Base-by-base conservation (phyloP, 352 stramenopile species). In the Phytophthora tentaculata region DNA sequence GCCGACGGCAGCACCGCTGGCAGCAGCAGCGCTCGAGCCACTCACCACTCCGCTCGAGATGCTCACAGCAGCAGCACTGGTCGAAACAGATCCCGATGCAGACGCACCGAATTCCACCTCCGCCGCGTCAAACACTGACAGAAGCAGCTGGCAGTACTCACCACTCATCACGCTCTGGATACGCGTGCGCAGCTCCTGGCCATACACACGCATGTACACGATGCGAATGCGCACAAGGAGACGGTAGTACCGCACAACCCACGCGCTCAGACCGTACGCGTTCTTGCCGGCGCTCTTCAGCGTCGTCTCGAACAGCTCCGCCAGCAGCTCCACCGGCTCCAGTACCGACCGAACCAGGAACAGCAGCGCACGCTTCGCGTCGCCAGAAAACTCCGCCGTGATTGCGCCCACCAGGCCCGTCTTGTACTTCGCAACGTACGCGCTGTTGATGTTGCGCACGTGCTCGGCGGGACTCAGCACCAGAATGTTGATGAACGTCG, bases 401-500 rank as follows among this genome's bases (percentile, higher is more conserved):
- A 39, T 39, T 1, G 32, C 32, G 6, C 10, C 10, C 6, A 17
- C 10, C 6, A 39, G 6, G 32, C 32, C 10, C 32, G 6, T 39
- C 7, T 39, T 39, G 32, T 39, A 39, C 10, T 39, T 39, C 32
- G 6, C 10, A 9, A 14, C 3, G 32, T 39, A 39, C 32, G 32
- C 32, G 14, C 6, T 14, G 32, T 39, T 14, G 14, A 39, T 39
- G 32, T 39, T 39, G 5, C 32, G 32, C 32, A 39, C 2, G 32
- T 39, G 73, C 67, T 86, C 59, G 4, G 69, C 57, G 24, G 80
- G 79, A 54, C 72, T 84, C 24, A 55, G 74, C 17, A 81, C 52
- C 14, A 80, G 7, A 17, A 84, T 71, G 28, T 76, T 76, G 56
- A 86, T 84, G 57, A 91, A 88, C 16, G 70, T 64, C 9, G 75